Evolutionary conservation across 169 alveolate species (phyloP), one percentile per base, ranked within the genome.

Genomic region (Babesia bigemina): DNA sequence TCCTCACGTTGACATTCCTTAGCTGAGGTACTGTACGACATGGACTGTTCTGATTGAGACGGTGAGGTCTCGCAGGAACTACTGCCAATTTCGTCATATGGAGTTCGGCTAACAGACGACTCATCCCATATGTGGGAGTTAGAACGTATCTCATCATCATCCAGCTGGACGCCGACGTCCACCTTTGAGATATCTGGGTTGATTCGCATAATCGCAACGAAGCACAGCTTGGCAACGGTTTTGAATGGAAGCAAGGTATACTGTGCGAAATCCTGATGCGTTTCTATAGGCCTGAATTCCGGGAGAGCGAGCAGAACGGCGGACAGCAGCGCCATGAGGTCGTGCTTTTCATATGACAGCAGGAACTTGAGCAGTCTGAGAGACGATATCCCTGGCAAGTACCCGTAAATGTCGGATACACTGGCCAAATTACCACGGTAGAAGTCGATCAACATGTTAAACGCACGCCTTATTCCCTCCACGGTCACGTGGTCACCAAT

Each of bases 141-240:
- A 4, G 45, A 28, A 17, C 48, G 29, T 13, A 44, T 44, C 63
- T 53, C 76, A 4, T 19, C 52, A 4, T 55, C 70, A 7, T 75
- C 62, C 42, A 45, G 19, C 9, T 49, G 48, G 16, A 50, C 52
- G n/a, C 28, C 79, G 11, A 52, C 44, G 47, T 45, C 70, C 45
- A 19, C 44, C 3, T 24, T 42, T 17, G 71, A 56, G 33, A 49
- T 48, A 19, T 63, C 63, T 36, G 87, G 82, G 63, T 71, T 79
- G 17, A 70, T 79, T 9, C 87, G 62, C 83, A 79, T 69, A 14
- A 73, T 11, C 14, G 84, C 87, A 22, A 79, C 33, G 55, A 65
- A 79, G 44, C 70, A 55, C 49, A 79, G 58, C 53, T 79, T 79
- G 21, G 78, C 87, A 26, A 79, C 16, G 24, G 87, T 79, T 58